Percentiles rank a stretch among this genome's conserved stretches.
These are phyloP conservation scores for Alloascoidea africana DNA, from an alignment of 805 yeast genomes.

Conservation along the genomic window DNA sequence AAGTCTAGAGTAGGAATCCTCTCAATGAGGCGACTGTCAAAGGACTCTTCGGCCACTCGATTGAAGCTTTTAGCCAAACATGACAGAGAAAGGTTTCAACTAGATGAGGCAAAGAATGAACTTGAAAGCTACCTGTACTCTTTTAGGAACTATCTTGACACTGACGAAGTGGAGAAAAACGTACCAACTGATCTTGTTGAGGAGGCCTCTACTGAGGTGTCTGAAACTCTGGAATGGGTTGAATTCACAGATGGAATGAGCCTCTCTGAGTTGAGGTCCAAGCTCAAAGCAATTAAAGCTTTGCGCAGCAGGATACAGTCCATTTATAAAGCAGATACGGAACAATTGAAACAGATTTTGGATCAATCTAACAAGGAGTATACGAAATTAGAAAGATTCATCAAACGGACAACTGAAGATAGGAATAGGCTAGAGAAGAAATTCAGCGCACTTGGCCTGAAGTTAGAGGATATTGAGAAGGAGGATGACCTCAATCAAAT, in stretches of 20 bases:
- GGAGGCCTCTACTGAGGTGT: neutral
- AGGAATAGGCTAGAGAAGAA: neutral
- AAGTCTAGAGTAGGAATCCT: conserved; percentile 24
- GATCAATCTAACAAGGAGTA: neutral
- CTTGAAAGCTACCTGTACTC: conserved; percentile 65
- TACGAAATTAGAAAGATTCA: neutral
- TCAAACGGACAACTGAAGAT: neutral
- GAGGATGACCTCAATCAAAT: neutral
- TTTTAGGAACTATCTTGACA: conserved; percentile 44
- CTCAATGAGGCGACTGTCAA: conserved; percentile 33
- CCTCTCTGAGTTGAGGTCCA: neutral
- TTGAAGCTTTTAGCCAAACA: conserved; percentile 34
- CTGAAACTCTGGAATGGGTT: neutral
- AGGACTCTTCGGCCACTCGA: conserved; percentile 28
- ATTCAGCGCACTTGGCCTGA: neutral
- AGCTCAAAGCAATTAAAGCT: neutral
- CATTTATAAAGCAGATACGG: neutral
- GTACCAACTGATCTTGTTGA: neutral
- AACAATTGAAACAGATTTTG: neutral
- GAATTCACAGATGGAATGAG: neutral
- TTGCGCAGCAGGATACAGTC: neutral
- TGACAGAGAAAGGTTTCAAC: conserved; percentile 37
- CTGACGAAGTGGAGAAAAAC: conserved; percentile 25
- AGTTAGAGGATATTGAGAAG: neutral
- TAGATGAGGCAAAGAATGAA: conserved; percentile 47